Evolutionary conservation across 2,329 filamentous ascomycete species (phyloP).

Genomic region (Ascocoryne sarcoides): DNA sequence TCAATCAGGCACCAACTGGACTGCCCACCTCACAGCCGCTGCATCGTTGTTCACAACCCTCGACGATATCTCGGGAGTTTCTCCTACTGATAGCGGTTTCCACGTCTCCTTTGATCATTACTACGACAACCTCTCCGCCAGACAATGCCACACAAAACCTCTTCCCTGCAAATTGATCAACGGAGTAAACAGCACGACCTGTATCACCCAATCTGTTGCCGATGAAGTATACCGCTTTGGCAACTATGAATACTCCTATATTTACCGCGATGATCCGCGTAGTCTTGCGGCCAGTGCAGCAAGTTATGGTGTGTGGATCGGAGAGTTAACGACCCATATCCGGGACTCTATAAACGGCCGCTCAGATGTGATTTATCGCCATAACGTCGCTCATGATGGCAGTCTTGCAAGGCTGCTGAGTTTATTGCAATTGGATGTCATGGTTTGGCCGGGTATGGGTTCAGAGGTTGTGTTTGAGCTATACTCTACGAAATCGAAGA

Average conservation of each 20-base stretch:
- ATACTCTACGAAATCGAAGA: conserved; percentile 37
- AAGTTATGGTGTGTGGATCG: conserved; percentile 64
- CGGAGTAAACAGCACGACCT: conserved; percentile 40
- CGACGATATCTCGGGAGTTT: conserved; percentile 61
- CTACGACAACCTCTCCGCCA: conserved; percentile 73
- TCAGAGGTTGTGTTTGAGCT: conserved; percentile 71
- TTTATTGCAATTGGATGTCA: conserved; percentile 61
- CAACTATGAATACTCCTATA: conserved; percentile 71
- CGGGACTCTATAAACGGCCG: conserved; percentile 40
- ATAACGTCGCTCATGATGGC: conserved; percentile 78
- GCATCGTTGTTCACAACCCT: conserved; percentile 47
- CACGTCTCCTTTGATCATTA: conserved; percentile 72
- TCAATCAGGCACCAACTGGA: conserved; percentile 47
- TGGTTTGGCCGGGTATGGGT: conserved; percentile 84
- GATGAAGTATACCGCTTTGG: conserved; percentile 67
- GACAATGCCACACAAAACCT: conserved; percentile 66
- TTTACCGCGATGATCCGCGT: conserved; percentile 58
- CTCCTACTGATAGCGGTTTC: conserved; percentile 47
- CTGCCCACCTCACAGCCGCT: conserved; percentile 50
- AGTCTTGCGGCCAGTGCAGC: conserved; percentile 54
- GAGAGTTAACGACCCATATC: conserved; percentile 60
- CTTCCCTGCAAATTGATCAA: conserved; percentile 55
- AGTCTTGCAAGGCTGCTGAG: conserved; percentile 58
- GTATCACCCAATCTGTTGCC: conserved; percentile 53
- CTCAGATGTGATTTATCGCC: conserved; percentile 47